These are phyloP conservation scores for Pythium vanterpoolii DNA, from an alignment of 352 stramenopile species.

Conservation along the genomic window DNA sequence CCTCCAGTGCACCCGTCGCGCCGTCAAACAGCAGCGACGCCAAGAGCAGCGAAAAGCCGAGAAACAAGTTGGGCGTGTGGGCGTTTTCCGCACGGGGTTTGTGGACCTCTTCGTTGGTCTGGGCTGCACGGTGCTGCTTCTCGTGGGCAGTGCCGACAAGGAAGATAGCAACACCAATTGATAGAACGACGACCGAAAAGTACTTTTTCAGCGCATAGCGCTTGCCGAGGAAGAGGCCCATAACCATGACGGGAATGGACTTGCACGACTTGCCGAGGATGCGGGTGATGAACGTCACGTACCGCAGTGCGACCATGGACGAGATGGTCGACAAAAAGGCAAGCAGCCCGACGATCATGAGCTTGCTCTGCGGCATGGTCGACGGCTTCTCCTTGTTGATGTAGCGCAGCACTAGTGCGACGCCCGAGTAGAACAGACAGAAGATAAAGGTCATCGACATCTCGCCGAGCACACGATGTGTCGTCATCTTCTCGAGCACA, in stretches of 20 bases:
- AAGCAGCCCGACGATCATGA: conserved; percentile 57
- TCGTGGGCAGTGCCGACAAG: conserved; percentile 69
- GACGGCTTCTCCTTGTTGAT: conserved; percentile 65
- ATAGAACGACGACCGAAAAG: conserved; percentile 72
- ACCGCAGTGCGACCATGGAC: conserved; percentile 80
- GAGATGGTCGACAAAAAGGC: conserved; percentile 79
- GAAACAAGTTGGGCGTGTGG: conserved; percentile 58
- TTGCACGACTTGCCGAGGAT: conserved; percentile 88
- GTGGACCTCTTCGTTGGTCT: conserved; percentile 46
- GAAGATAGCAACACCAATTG: conserved; percentile 70
- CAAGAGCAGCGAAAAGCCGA: conserved; percentile 64
- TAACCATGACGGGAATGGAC: conserved; percentile 83
- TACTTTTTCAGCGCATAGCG: conserved; percentile 82
- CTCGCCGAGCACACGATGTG: conserved; percentile 73
- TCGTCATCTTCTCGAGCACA: conserved; percentile 83
- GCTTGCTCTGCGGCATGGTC: conserved; percentile 67
- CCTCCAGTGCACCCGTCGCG: conserved; percentile 72
- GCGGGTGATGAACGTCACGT: conserved; percentile 84
- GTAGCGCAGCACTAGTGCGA: conserved; percentile 56
- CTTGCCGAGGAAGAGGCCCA: conserved; percentile 72
- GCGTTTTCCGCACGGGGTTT: conserved; percentile 36
- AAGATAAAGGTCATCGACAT: conserved; percentile 85
- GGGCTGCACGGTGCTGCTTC: conserved; percentile 46
- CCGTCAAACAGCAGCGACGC: conserved; percentile 79
- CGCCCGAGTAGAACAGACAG: conserved; percentile 69